phyloP scores from a whole-genome alignment of 2,329 filamentous ascomycete species.

The Leptoxyphium fumago region DNA sequence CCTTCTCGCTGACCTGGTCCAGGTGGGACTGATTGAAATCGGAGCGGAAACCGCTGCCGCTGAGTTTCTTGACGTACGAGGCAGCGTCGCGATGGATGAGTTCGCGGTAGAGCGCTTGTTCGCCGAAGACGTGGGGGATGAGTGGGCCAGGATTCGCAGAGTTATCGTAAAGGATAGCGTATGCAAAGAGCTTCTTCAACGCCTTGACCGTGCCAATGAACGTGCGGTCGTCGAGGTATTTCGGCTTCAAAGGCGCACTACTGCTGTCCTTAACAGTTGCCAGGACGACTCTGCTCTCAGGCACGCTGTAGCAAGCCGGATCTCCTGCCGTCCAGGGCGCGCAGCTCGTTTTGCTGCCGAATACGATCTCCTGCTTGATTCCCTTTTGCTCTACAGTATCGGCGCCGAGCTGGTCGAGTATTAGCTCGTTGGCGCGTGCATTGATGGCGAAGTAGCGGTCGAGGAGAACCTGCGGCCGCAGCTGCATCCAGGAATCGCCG shows the following conservation, averaged over 20 bases:
- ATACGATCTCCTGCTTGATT: conserved; percentile 35
- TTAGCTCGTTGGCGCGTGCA: conserved; percentile 25
- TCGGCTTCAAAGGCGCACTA: conserved; percentile 34
- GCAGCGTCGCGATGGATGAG: conserved; percentile 26
- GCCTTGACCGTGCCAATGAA: conserved; percentile 12
- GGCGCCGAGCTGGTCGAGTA: conserved; percentile 23
- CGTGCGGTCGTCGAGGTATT: conserved; percentile 21
- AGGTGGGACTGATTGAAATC: conserved; percentile 8
- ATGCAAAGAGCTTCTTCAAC: conserved; percentile 17
- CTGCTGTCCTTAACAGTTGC: conserved; percentile 34
- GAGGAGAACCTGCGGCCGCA: conserved; percentile 48
- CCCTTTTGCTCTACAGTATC: conserved; percentile 23
- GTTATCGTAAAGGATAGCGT: conserved; percentile 11
- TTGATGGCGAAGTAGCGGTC: conserved; percentile 44
- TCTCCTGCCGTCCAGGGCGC: conserved; percentile 28
- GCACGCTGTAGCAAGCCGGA: conserved; percentile 38
- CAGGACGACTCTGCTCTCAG: conserved; percentile 30
- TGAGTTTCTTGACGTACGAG: conserved; percentile 17
- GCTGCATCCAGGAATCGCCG: conserved; percentile 49
- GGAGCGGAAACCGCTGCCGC: neutral
- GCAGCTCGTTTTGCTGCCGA: conserved; percentile 41
- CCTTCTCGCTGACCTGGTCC: conserved; percentile 10
- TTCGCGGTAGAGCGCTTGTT: conserved; percentile 18
- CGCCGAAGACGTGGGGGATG: conserved; percentile 16
- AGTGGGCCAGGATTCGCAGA: conserved; percentile 3